Base-by-base conservation (phyloP, 139 green algal species). In the Zygnema cylindricum region DNA sequence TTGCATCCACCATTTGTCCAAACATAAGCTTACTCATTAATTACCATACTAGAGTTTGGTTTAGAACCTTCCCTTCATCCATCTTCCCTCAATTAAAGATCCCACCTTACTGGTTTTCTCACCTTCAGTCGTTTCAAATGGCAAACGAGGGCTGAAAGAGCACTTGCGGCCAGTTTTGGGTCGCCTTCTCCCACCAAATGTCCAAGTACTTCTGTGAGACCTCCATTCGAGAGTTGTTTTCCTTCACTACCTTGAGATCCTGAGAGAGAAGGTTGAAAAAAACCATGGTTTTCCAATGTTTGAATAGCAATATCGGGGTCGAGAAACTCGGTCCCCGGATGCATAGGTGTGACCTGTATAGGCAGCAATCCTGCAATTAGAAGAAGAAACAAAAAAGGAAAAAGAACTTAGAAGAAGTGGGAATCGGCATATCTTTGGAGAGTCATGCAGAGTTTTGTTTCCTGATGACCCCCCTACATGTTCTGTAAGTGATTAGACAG, bases 81-180 rank as follows among this genome's bases (percentile, higher is more conserved):
- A n/a, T n/a, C n/a, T n/a, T n/a, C n/a, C n/a, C n/a, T n/a, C n/a
- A n/a, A n/a, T n/a, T n/a, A n/a, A n/a, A n/a, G n/a, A n/a, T n/a
- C n/a, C n/a, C n/a, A n/a, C n/a, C n/a, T n/a, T n/a, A n/a, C n/a
- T n/a, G n/a, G n/a, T 33, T 39, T 33, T 7, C 25, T 69, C 43
- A 87, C 82, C 55, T 87, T 87, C 0, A 87, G 25, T 43, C 82
- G 25, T 25, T 43, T 25, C 82, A 87, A 40, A 35, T 87, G 82
- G n/a, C 25, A 82, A 1, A 82, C 55, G 1, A 87, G 55, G 3
- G 82, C 82, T 71, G 43, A 41, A 30, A 87, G 82, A 1, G 82
- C 82, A 43, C 39, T 63, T 16, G 35, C 36, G n/a, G 39, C 78
- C 36, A 86, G 23, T 38, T 32, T 63, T 23, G 78, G 39, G 32